Base-by-base conservation (phyloP, 108 stramenopile genomes). In the Cyclostephanos tholiformis region DNA sequence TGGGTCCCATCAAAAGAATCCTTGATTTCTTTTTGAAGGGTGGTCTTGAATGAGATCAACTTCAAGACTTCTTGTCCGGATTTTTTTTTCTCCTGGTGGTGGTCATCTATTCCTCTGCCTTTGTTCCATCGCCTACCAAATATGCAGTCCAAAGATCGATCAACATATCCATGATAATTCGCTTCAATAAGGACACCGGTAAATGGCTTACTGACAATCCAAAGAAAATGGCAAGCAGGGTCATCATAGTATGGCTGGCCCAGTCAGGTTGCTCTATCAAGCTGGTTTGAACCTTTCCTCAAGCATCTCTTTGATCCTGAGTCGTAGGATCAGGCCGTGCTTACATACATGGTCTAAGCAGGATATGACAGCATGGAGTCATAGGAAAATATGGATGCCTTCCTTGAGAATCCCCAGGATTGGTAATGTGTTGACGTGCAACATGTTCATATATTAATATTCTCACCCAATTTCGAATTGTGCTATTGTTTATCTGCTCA, bases 361-460 rank as follows among this genome's bases (percentile, higher is more conserved):
- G 80, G 80, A 26, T 72, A 63, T 44, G 63, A 59, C n/a, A 80
- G 85, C 3, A 80, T 57, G 35, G 82, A 82, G 44, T 85, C 85
- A 9, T 85, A 88, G 50, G 88, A 84, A 20, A 86, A 88, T 38
- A 88, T 88, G 88, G 88, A 88, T 51, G 84, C 84, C 6, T 88
- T 86, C 66, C 75, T 88, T 23, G 76, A 79, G 22, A 88, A 88
- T 49, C 76, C 85, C n/a, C 71, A 72, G 23, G 56, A 57, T 57
- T 57, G 56, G 56, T 83, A 36, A 36, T 36, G 4, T 36, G 36
- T 36, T 6, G 36, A 6, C 36, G 36, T 6, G 36, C n/a, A n/a
- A n/a, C n/a, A n/a, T n/a, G n/a, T n/a, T n/a, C n/a, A n/a, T n/a
- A 36, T 36, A 36, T 36, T 36, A n/a, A 6, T 36, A 36, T 36